Base-by-base conservation (phyloP, 2,329 filamentous ascomycete species). In the Polychaeton citri region DNA sequence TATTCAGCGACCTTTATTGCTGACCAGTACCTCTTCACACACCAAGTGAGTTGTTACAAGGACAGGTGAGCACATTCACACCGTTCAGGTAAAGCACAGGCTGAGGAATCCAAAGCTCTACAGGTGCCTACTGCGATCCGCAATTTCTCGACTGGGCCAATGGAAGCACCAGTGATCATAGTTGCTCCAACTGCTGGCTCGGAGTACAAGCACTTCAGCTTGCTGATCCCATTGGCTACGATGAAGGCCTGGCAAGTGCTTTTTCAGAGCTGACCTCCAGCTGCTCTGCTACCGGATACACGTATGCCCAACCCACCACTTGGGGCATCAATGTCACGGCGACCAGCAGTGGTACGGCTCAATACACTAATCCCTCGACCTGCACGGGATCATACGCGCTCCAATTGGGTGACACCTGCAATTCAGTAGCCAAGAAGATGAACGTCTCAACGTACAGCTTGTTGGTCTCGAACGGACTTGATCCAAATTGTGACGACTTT, bases 161-260 rank as follows among this genome's bases (percentile, higher is more conserved):
- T 24, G 21, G 21, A 24, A 7, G 21, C 7, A 24, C 21, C 21
- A 24, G 21, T 24, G 7, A 24, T 24, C 21, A 38, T 32, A 33
- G 9, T 3, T 36, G 35, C 20, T 36, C 35, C n/a, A 19, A 36
- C 17, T 36, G 35, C 18, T 36, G 8, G 24, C 24, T 36, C 24
- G 35, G 35, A 4, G 8, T 19, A 6, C 24, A 20, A 10, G 8
- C 24, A 3, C 5, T 32, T 31, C 35, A 36, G 26, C 35, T 36
- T 6, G 18, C 5, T 12, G 7, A 5, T 10, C 35, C 35, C 3
- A 4, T 36, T 13, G 35, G 35, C 16, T 36, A 36, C 35, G 35
- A 36, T 19, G 16, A 18, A 3, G 13, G n/a, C 7, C n/a, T 24
- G 21, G 21, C 21, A 24, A n/a, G n/a, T n/a, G n/a, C 7, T n/a